Base-by-base conservation (phyloP, 1,139 yeast species). In the Candida labiduridarum region DNA sequence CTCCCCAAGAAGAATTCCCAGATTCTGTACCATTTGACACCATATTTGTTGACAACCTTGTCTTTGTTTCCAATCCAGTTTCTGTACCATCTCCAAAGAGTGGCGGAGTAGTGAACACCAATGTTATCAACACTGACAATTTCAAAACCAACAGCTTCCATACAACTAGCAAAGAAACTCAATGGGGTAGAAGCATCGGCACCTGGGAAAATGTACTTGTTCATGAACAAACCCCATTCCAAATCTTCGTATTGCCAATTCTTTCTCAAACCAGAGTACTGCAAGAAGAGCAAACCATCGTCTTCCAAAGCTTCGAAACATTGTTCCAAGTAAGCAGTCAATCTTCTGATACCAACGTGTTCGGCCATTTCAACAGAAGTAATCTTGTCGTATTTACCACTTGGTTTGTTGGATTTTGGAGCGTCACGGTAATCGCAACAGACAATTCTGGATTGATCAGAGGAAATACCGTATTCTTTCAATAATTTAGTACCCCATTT, bases 161-260 rank as follows among this genome's bases (percentile, higher is more conserved):
- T 82, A 59, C 83, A 77, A 56, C 86, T 82, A 55, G 86, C 78
- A 58, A 89, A 94, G 67, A 88, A 91, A 52, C 90, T 89, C 62
- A 91, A 81, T 46, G 97, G 97, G 50, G 97, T 91, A 8, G 96
- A 89, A 46, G 97, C 97, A 74, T 90, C 97, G 49, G 97, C 97
- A 73, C 97, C 97, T 44, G 97, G 97, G 90, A 90, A 90, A 66
- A 90, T 85, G 74, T 89, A 90, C 78, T 89, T 90, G 83, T 91
- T 90, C 97, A 90, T 91, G 71, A 90, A 91, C 67, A 91, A 78
- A 59, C 97, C 97, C 97, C 97, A 90, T 71, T 84, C 78, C 64
- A 90, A 80, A 69, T 90, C 97, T 76, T 90, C 97, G 69, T 89
- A 90, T 76, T 90, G 97, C 97, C 97, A 90, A 55, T 82, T 78